Evolutionary conservation across 108 stramenopile genomes (phyloP), one percentile per base, ranked within the genome.

Genomic region (Nitzschia sp.): DNA sequence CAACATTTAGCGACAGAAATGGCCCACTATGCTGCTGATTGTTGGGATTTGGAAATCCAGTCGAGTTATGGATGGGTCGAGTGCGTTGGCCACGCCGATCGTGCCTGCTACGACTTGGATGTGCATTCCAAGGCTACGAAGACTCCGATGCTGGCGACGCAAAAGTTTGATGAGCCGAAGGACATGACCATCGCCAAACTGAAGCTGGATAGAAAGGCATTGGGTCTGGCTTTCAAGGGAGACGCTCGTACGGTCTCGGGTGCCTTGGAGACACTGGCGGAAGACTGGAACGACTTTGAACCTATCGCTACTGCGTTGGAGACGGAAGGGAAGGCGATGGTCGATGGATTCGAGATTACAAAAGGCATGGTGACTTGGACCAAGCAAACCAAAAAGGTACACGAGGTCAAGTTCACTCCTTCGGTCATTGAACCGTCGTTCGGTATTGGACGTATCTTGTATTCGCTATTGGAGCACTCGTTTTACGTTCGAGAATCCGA

Each of bases 11-110:
- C 78, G 9, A 99, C 98, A 4, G 99, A 99, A 89, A 99, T 99
- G 99, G 98, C 99, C 11, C 99, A 99, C 81, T 99, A 99, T 71
- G 99, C 98, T 9, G 91, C 92, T 36, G 99, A 99, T 84, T 99
- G 99, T 85, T 99, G 99, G 99, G 99, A 99, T 83, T 83, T 98
- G 69, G 99, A 99, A 86, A 98, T 99, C 64, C 70, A 98, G 76
- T 89, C 91, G 21, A 87, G 90, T 29, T 97, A 97, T 77, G 99
- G 99, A 46, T 99, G 99, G 99, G 92, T 97, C 17, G 99, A 99
- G 72, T 99, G 99, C 72, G 99, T 98, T 23, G 99, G 99, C 26
- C 99, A 99, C 80, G 99, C 99, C 5, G 99, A 99, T 82, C 93
- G 99, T 69, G 94, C 98, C 13, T 98, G 98, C 70, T 99, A 99